phyloP scores from a whole-genome alignment of 2,329 filamentous ascomycete species.

The Fusarium concolor region DNA sequence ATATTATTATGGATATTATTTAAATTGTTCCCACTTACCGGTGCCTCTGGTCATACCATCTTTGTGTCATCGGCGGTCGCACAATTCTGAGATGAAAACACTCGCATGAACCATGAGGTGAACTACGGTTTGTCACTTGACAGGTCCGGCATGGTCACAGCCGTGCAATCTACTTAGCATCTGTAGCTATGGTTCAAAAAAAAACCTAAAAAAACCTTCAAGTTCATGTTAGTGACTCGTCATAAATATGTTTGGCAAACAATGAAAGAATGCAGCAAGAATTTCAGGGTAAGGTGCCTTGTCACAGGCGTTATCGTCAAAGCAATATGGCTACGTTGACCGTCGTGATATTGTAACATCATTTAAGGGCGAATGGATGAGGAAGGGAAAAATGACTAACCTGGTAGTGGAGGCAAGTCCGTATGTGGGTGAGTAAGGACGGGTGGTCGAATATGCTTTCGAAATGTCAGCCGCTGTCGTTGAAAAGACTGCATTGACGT shows the following conservation, averaged over 20 bases:
- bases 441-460: conserved; percentile 18
- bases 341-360: conserved; percentile 61
- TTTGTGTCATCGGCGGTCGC: neutral
- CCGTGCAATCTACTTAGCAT: neutral
- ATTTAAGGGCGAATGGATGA: conserved; percentile 44
- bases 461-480: conserved; percentile 42
- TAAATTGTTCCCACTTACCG: conserved; percentile 14
- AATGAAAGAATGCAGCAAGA: neutral
- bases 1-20: conserved; percentile 15
- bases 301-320: conserved; percentile 61
- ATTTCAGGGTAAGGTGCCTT: conserved; percentile 51
- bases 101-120: neutral
- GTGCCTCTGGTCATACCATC: neutral
- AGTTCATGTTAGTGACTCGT: conserved; percentile 28
- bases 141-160: neutral
- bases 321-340: conserved; percentile 61
- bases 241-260: neutral
- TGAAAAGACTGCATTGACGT: conserved; percentile 29
- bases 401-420: conserved; percentile 2
- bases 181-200: too few species aligned
- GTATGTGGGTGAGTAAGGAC: neutral
- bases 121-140: conserved; percentile 11
- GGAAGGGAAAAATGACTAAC: conserved; percentile 44
- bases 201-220: conserved; percentile 4
- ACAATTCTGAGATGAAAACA: too few species aligned